Conservation (phyloP, 2,329 filamentous ascomycete genomes). For the Pyrenochaeta sp. region DNA sequence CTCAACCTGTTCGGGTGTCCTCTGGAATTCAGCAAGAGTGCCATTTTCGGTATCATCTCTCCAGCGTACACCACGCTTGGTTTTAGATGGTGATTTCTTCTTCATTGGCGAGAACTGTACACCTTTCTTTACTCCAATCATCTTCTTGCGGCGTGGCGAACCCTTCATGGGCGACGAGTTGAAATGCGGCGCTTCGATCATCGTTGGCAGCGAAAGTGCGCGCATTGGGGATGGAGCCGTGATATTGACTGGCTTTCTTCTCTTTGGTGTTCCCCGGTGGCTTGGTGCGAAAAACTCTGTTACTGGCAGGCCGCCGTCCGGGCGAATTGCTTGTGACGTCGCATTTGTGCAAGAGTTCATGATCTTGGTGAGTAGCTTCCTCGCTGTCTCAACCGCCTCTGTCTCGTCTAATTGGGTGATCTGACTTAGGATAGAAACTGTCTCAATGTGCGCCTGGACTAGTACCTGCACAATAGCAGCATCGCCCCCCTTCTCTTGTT, state of each 20-base stretch:
- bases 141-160: constrained; percentile 82
- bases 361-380: constrained; percentile 77
- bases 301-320: constrained; percentile 74
- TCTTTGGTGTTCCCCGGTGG: constrained; percentile 79
- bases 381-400: constrained; percentile 82
- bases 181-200: constrained; percentile 49
- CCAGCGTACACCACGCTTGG: constrained; percentile 86
- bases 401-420: constrained; percentile 84
- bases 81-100: constrained; percentile 71
- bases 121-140: constrained; percentile 70
- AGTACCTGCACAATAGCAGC: constrained; percentile 81
- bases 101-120: constrained; percentile 83
- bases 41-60: constrained; percentile 89
- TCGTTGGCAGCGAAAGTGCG: constrained; percentile 39
- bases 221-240: constrained; percentile 60
- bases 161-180: constrained; percentile 73
- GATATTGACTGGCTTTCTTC: constrained; percentile 63
- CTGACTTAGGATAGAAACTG: constrained; percentile 81
- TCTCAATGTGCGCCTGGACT: constrained; percentile 90
- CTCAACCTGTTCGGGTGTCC: constrained; percentile 78
- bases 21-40: constrained; percentile 86
- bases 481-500: constrained; percentile 85
- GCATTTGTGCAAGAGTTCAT: constrained; percentile 78
- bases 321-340: constrained; percentile 86
- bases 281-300: constrained; percentile 74